Conservation (phyloP, 805 yeast species). For the Sugiyamaella floridensis region DNA sequence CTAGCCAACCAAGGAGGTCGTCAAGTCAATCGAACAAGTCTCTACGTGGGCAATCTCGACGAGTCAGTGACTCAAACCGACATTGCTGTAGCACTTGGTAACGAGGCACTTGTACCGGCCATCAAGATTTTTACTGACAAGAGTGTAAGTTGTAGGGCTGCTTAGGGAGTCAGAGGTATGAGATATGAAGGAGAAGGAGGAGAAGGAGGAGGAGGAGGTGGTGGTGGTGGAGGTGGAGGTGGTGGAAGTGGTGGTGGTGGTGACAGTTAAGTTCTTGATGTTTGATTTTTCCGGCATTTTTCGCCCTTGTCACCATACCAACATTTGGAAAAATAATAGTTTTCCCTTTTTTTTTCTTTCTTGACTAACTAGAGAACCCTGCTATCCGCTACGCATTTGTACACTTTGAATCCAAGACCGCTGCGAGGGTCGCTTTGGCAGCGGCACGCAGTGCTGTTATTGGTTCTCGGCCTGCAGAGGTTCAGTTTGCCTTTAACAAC, state of each 20-base stretch:
- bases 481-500: slow-evolving; percentile 40
- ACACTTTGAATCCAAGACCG: slow-evolving; percentile 48
- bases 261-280: no score
- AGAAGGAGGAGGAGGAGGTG: no score
- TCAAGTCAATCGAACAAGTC: slow-evolving; percentile 62
- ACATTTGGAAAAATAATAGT: no score
- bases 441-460: background rate
- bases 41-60: slow-evolving; percentile 72
- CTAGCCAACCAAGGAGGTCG: slow-evolving; percentile 73
- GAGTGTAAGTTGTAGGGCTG: slow-evolving; percentile 32
- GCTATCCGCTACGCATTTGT: slow-evolving; percentile 72
- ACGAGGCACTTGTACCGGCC: slow-evolving; percentile 52
- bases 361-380: background rate
- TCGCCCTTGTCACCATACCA: no score
- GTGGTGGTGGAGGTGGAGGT: no score
- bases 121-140: slow-evolving; percentile 72
- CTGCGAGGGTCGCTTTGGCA: slow-evolving; percentile 46
- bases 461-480: background rate
- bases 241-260: no score
- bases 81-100: slow-evolving; percentile 53
- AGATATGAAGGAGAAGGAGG: no score
- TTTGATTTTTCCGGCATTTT: no score
- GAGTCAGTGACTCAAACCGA: slow-evolving; percentile 57
- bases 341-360: background rate
- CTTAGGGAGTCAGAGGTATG: no score